Percentiles rank a stretch among this genome's conserved stretches.
phyloP scores from a whole-genome alignment of 2,329 filamentous ascomycete genomes.

The Septoria petroselini region DNA sequence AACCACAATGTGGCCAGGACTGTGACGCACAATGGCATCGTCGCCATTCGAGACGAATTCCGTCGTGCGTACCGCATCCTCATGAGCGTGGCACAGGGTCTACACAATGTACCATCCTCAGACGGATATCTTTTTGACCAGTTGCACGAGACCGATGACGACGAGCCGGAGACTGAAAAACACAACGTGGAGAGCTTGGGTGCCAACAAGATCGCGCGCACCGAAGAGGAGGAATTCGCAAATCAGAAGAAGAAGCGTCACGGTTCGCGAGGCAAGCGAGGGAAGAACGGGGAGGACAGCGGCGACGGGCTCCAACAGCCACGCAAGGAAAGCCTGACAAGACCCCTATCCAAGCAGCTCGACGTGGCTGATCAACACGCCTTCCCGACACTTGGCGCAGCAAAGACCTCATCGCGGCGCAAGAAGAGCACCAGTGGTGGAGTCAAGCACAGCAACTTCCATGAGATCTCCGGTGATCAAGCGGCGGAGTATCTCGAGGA shows the following conservation, averaged over 20 bases:
- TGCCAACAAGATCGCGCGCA: constrained; percentile 9
- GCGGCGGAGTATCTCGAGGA: constrained; percentile 30
- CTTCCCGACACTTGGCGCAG: constrained; percentile 31
- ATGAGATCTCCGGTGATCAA: constrained; percentile 31
- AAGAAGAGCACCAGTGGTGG: constrained; percentile 21
- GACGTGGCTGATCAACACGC: constrained; percentile 28
- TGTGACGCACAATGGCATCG: constrained; percentile 77
- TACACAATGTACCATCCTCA: constrained; percentile 31
- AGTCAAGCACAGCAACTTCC: constrained; percentile 19
- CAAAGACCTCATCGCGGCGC: constrained; percentile 12
- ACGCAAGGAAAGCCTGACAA: constrained; percentile 4
- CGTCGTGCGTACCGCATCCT: constrained; percentile 74
- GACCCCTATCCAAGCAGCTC: constrained; percentile 11
- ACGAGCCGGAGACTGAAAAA: constrained; percentile 7
- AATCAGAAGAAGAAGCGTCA: constrained; percentile 7
- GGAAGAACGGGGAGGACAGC: background rate
- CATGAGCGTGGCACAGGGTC: constrained; percentile 48
- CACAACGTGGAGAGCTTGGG: constrained; percentile 13
- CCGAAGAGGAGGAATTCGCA: constrained; percentile 1
- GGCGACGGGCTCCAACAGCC: constrained; percentile 3
- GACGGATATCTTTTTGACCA: constrained; percentile 22
- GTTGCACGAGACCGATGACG: constrained; percentile 18
- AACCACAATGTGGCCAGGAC: constrained; percentile 87
- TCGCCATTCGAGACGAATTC: constrained; percentile 80
- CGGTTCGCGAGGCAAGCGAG: background rate